Evolutionary conservation across 2,329 filamentous ascomycete genomes (phyloP).

Genomic region (Mycosphaerella sp.): DNA sequence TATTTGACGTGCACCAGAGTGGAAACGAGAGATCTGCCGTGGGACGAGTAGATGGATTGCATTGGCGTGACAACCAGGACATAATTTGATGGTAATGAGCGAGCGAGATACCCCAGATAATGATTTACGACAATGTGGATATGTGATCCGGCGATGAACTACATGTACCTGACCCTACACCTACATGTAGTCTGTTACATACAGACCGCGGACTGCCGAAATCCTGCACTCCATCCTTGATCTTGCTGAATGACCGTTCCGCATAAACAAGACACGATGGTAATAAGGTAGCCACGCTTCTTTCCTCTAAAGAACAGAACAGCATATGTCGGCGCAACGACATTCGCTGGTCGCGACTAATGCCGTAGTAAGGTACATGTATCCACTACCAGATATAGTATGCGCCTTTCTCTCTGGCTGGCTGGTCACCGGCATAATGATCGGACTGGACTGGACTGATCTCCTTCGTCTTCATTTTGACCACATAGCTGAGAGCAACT

Average conservation of each 20-base stretch:
- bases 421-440: constrained; percentile 35
- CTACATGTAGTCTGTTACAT: no score
- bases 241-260: neutral
- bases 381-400: constrained; percentile 29
- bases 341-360: neutral
- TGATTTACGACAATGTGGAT: neutral
- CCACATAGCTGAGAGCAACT: constrained; percentile 38
- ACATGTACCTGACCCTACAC: no score
- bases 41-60: constrained; percentile 42
- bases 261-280: neutral
- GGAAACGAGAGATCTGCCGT: constrained; percentile 57
- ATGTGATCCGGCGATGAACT: neutral
- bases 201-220: no score
- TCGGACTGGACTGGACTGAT: no score
- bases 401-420: constrained; percentile 35
- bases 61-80: neutral
- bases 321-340: neutral
- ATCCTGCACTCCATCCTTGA: no score
- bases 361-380: constrained; percentile 15
- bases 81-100: constrained; percentile 1
- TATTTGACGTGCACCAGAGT: constrained; percentile 62
- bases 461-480: constrained; percentile 41
- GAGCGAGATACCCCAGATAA: constrained; percentile 8
- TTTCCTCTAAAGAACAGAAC: neutral
- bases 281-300: neutral